Base-by-base conservation (phyloP, 2,329 filamentous ascomycete genomes). In the Salinomyces thailandicus region DNA sequence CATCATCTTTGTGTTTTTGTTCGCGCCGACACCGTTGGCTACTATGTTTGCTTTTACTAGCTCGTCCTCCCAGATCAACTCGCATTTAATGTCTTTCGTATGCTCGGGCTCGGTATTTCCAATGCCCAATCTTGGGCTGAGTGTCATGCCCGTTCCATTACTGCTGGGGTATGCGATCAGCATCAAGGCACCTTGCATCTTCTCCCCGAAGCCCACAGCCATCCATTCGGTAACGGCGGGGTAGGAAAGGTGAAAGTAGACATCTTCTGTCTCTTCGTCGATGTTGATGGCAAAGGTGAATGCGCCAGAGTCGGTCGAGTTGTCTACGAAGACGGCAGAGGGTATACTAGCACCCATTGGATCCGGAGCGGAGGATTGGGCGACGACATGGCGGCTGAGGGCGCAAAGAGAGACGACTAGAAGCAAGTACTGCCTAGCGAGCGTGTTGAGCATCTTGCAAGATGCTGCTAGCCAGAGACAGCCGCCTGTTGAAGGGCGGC, bases 111-210 rank as follows among this genome's bases (percentile, higher is more conserved):
- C 61, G 4, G 51, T 44, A 30, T 58, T 44, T 18, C 51, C 50
- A 18, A 43, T 50, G n/a, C 54, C 53, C 22, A 59, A 43, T 15
- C 62, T 52, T 1, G 62, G 58, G 35, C 55, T 60, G 3, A 63
- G 34, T 0, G 60, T 63, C 8, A 64, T 47, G 29, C 60, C 59
- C 58, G 31, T 19, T 8, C 37, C 43, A 27, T 48, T 46, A 2
- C 45, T 42, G 31, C 55, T 53, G 0, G 60, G 53, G 45, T 68
- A 67, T 40, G 65, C 57, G 20, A 67, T 47, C 34, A 68, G 55
- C 50, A 67, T 66, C 31, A 67, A 43, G 13, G 60, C 53, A 16
- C 58, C 52, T 41, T 53, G 51, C 64, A 68, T 68, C 28, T 53
- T 41, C 11, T 42, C 44, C 2, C 64, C 64, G 40, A 65, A 58